Conservation (phyloP, 2,329 filamentous ascomycete species). For the Apiospora rasikravindrae region DNA sequence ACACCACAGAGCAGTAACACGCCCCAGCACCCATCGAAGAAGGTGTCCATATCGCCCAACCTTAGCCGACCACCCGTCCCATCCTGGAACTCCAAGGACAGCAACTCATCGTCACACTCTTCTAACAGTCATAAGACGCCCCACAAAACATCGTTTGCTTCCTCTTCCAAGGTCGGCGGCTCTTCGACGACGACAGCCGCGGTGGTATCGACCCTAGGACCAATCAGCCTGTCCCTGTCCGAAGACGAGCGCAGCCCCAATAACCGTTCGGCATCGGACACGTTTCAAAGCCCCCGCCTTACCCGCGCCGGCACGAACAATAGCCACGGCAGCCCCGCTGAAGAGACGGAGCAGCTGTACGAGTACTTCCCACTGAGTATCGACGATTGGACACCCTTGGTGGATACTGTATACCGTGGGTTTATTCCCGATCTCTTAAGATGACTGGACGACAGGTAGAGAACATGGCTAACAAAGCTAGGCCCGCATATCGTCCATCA, state of each 20-base stretch:
- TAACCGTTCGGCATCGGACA: constrained; percentile 53
- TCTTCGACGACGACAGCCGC: constrained; percentile 31
- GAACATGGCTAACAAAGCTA: neutral
- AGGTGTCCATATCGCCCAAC: constrained; percentile 57
- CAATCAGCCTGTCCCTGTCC: constrained; percentile 60
- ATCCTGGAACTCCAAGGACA: constrained; percentile 45
- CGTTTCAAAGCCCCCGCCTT: constrained; percentile 52
- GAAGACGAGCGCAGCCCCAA: constrained; percentile 64
- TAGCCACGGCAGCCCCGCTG: constrained; percentile 65
- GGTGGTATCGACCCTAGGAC: constrained; percentile 36
- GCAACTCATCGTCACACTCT: neutral
- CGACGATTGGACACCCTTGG: constrained; percentile 70
- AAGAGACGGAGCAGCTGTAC: constrained; percentile 84
- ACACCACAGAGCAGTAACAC: constrained; percentile 23
- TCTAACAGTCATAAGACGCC: constrained; percentile 27
- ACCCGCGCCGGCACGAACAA: constrained; percentile 40
- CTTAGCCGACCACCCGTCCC: constrained; percentile 60
- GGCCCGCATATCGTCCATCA: constrained; percentile 90
- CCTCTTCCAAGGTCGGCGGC: constrained; percentile 25
- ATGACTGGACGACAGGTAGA: constrained; percentile 73
- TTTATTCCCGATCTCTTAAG: constrained; percentile 54
- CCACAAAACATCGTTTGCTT: constrained; percentile 20
- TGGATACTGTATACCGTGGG: constrained; percentile 38
- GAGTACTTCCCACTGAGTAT: constrained; percentile 93
- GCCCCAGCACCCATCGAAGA: constrained; percentile 53